A percentile compares a stretch with the other conserved stretches of the same genome.
These are phyloP conservation scores for Melampsora larici-populina DNA, from an alignment of 1,284 basidiomycete genomes.

Conservation along the genomic window DNA sequence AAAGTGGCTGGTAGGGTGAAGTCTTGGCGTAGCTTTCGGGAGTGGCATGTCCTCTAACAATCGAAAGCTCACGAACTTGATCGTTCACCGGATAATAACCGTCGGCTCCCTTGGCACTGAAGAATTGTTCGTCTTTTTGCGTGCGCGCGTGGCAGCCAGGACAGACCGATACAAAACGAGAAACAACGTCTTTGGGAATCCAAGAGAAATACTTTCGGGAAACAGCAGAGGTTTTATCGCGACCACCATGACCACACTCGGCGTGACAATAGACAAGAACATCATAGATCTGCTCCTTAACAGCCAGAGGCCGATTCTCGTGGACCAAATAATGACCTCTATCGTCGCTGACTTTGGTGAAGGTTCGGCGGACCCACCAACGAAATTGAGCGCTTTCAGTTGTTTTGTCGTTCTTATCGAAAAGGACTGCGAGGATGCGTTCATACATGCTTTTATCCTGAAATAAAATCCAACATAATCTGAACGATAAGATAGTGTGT, in stretches of 20 bases:
- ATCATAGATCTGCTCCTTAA: conserved; percentile 71
- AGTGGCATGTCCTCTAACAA: conserved; percentile 12
- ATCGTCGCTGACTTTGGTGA: conserved; percentile 38
- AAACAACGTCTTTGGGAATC: conserved; percentile 73
- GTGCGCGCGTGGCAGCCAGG: conserved; percentile 61
- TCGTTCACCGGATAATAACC: conserved; percentile 42
- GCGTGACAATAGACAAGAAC: conserved; percentile 69
- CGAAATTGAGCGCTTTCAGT: conserved; percentile 65
- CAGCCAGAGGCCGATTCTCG: conserved; percentile 66
- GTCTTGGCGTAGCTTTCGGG: conserved; percentile 18
- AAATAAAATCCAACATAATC: neutral
- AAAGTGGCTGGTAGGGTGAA: conserved; percentile 29
- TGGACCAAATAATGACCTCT: conserved; percentile 61
- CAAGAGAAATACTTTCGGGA: conserved; percentile 64
- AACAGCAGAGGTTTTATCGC: conserved; percentile 64
- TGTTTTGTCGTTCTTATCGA: conserved; percentile 52
- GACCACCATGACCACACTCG: conserved; percentile 66
- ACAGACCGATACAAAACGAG: conserved; percentile 69
- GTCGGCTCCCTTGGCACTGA: conserved; percentile 30
- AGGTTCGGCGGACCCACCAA: conserved; percentile 63
- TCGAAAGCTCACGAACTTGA: conserved; percentile 40
- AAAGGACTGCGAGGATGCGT: conserved; percentile 38
- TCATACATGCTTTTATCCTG: conserved; percentile 42
- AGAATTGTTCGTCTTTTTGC: conserved; percentile 40
- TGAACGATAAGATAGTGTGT: neutral